A percentile compares a stretch with the other conserved stretches of the same genome.
These are phyloP conservation scores for Zanthoxylum bungeanum DNA, from an alignment of 345 rosid genomes.

Conservation along the genomic window DNA sequence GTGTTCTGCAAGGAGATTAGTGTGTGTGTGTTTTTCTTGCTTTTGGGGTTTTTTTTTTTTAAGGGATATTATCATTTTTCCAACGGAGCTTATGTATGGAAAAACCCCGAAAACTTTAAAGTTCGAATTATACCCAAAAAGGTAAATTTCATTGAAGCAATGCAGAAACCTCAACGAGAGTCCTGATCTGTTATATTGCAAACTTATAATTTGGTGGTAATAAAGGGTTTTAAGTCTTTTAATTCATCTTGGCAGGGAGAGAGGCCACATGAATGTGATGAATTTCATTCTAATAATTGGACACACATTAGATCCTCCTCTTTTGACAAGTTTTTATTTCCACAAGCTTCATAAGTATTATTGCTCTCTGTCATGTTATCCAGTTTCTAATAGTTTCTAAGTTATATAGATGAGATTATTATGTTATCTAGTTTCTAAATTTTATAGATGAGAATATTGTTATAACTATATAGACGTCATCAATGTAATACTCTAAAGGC, in stretches of 20 bases:
- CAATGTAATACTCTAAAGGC: background rate
- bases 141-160: too few relatives aligned
- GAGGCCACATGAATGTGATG: background rate
- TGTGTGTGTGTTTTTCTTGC: background rate
- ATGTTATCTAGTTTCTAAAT: background rate
- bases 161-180: too few relatives aligned
- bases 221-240: background rate
- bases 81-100: too few relatives aligned
- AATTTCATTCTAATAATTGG: background rate
- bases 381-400: background rate
- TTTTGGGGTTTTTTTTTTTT: background rate
- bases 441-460: background rate
- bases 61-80: too few relatives aligned
- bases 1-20: background rate
- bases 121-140: too few relatives aligned
- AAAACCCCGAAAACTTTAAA: too few relatives aligned
- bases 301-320: background rate
- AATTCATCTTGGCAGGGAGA: background rate
- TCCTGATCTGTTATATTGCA: too few relatives aligned
- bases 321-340: background rate
- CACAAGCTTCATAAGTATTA: background rate
- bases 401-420: background rate
- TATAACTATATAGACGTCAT: background rate
- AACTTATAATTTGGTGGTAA: background rate
- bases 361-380: background rate